A percentile compares a stretch with the other conserved stretches of the same genome.
Evolutionary conservation across 192 early-diverging fungal genomes (phyloP).

Genomic region (Neocallimastix lanati): DNA sequence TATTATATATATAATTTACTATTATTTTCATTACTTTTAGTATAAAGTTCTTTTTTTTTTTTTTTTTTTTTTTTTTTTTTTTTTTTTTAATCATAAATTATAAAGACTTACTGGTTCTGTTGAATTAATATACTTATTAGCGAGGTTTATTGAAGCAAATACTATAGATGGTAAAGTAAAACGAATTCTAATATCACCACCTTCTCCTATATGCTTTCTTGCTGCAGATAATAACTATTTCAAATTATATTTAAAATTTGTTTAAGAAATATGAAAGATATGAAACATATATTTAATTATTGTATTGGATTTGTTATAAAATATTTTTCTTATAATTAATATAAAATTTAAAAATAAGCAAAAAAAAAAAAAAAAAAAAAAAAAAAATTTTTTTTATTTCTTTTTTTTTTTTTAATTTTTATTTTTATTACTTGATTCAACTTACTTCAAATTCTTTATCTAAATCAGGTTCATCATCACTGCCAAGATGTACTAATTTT

Average conservation of each 20-base stretch:
- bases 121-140: slow-evolving; percentile 16
- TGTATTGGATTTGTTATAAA: no score
- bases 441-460: slow-evolving; percentile 60
- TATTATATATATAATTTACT: no score
- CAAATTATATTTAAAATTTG: no score
- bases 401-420: no score
- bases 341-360: neutral
- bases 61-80: no score
- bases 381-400: no score
- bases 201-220: slow-evolving; percentile 70
- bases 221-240: slow-evolving; percentile 55
- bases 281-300: no score
- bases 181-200: slow-evolving; percentile 71
- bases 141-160: slow-evolving; percentile 44
- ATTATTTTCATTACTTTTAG: no score
- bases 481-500: slow-evolving; percentile 27
- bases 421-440: no score
- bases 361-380: neutral
- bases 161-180: slow-evolving; percentile 85
- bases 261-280: no score
- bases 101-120: slow-evolving; percentile 3
- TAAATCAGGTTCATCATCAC: slow-evolving; percentile 25
- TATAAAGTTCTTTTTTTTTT: no score
- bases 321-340: no score
- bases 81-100: slow-evolving; percentile 4